phyloP scores from a whole-genome alignment of 495 filamentous ascomycete species.

The Penicillium nucicola region DNA sequence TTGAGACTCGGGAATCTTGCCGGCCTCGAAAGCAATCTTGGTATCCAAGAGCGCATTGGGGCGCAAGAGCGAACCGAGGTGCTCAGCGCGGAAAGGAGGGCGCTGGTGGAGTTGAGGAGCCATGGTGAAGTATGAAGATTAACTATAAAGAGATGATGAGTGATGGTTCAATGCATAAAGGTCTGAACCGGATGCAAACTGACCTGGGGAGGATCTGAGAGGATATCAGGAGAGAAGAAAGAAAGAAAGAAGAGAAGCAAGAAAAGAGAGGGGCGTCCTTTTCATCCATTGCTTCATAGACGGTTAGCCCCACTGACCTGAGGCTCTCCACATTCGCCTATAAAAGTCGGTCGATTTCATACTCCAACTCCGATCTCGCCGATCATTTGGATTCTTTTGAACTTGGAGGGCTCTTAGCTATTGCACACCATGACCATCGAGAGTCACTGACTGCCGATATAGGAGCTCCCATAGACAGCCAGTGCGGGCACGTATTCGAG shows the following conservation, averaged over 20 bases:
- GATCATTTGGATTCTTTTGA: too few relatives aligned
- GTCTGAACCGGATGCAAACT: neutral
- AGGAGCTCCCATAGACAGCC: too few relatives aligned
- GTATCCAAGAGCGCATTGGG: conserved; percentile 66
- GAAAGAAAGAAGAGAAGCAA: neutral
- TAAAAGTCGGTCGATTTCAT: neutral
- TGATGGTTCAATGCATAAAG: neutral
- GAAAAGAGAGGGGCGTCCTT: conserved; percentile 21
- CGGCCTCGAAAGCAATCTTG: conserved; percentile 55
- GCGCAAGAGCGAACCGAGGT: conserved; percentile 77
- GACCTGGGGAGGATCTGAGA: neutral
- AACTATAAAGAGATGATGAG: neutral
- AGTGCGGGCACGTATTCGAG: neutral
- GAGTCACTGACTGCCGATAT: too few relatives aligned
- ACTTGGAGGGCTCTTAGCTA: too few relatives aligned
- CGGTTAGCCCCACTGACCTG: conserved; percentile 3
- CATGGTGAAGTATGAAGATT: conserved; percentile 24
- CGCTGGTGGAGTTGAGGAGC: conserved; percentile 48
- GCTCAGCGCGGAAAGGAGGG: conserved; percentile 80
- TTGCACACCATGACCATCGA: too few relatives aligned
- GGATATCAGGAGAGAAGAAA: neutral
- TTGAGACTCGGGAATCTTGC: conserved; percentile 34
- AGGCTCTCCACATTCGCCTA: conserved; percentile 4
- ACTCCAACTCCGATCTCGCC: neutral
- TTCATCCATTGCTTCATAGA: conserved; percentile 2